Percentiles rank a stretch among this genome's conserved stretches.
Evolutionary conservation across 306 rosid species (phyloP).

Genomic region (Lablab purpureus): DNA sequence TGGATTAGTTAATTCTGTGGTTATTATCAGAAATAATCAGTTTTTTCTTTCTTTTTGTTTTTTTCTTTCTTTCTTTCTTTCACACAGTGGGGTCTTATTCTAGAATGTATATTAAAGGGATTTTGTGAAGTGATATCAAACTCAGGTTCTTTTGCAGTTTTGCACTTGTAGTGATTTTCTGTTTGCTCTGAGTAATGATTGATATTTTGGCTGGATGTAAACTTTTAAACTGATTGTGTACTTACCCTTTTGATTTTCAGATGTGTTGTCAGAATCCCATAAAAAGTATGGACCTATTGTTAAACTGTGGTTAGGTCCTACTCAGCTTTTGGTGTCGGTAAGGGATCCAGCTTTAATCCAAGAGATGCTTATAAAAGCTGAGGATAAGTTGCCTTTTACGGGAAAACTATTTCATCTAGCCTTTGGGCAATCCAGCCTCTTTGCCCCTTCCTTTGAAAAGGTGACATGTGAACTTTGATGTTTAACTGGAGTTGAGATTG

Average conservation of each 20-base stretch:
- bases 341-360: conserved; percentile 70
- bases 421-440: conserved; percentile 78
- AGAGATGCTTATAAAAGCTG: conserved; percentile 78
- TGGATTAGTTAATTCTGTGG: neutral
- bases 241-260: conserved; percentile 52
- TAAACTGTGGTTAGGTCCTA: conserved; percentile 90
- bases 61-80: neutral
- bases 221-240: neutral
- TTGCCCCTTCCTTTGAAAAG: conserved; percentile 77
- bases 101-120: neutral
- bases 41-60: neutral
- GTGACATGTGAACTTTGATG: conserved; percentile 47
- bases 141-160: neutral
- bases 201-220: neutral
- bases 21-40: neutral
- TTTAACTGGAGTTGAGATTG: neutral
- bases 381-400: conserved; percentile 72
- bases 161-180: neutral
- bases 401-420: conserved; percentile 74
- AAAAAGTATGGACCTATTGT: conserved; percentile 70
- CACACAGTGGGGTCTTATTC: neutral
- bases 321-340: conserved; percentile 79
- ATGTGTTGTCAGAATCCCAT: conserved; percentile 68
- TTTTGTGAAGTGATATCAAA: conserved; percentile 14
- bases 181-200: conserved; percentile 8